Evolutionary conservation across 176 grass and related monocot genomes (phyloP).

Genomic region (Dendrocalamus sinicus): DNA sequence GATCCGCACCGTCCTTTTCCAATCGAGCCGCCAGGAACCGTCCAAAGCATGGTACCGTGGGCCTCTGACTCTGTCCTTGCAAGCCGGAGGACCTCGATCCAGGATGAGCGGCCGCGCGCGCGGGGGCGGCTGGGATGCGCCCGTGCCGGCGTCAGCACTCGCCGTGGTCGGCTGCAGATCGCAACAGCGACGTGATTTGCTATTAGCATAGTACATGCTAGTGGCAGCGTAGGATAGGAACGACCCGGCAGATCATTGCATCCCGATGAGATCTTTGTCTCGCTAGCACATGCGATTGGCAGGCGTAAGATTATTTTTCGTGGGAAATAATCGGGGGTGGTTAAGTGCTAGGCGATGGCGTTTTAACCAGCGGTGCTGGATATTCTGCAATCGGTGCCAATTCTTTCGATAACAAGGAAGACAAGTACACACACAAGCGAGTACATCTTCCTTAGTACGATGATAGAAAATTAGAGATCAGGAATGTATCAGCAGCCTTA

Average conservation of each 20-base stretch:
- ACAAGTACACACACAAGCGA: too few species aligned
- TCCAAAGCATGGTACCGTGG: too few species aligned
- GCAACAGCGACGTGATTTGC: conserved; percentile 6
- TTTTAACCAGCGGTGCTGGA: background rate
- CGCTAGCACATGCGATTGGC: background rate
- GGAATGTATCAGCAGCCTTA: too few species aligned
- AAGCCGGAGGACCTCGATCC: too few species aligned
- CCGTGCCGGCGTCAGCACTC: conserved; percentile 34
- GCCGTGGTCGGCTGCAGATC: conserved; percentile 54
- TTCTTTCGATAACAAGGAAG: too few species aligned
- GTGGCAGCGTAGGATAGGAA: conserved; percentile 15
- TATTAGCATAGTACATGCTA: background rate
- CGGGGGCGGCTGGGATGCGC: background rate
- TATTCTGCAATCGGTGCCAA: background rate
- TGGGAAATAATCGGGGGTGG: background rate
- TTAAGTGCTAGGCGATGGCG: background rate
- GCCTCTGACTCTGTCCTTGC: too few species aligned
- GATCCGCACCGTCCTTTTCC: too few species aligned
- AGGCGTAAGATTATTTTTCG: too few species aligned
- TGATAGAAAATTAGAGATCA: too few species aligned
- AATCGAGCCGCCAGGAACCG: too few species aligned
- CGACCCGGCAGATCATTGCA: background rate
- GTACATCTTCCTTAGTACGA: too few species aligned
- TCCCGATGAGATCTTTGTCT: conserved; percentile 25
- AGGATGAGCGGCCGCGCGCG: background rate